Percentiles rank a stretch among this genome's conserved stretches.
These are phyloP conservation scores for Phytopythium chamaehyphon DNA, from an alignment of 352 stramenopile genomes.

Conservation along the genomic window DNA sequence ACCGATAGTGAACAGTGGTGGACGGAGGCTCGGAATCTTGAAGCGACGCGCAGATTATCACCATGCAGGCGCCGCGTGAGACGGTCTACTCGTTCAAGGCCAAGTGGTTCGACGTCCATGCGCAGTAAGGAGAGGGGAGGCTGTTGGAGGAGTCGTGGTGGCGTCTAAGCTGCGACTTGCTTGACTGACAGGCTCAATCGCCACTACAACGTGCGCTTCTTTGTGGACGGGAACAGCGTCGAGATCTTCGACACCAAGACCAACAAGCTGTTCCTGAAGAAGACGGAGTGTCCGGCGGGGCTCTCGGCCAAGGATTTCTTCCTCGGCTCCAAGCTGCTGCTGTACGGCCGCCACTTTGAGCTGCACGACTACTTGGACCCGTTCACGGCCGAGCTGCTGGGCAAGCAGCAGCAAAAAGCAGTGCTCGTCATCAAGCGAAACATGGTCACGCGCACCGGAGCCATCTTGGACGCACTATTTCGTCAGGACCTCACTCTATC, in stretches of 20 bases:
- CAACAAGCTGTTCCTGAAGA: constrained; percentile 90
- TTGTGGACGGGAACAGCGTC: constrained; percentile 67
- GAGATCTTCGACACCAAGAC: constrained; percentile 89
- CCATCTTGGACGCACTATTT: constrained; percentile 50
- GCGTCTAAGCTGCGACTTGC: not conserved
- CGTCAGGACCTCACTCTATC: constrained; percentile 68
- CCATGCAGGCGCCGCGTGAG: constrained; percentile 64
- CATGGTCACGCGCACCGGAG: constrained; percentile 47
- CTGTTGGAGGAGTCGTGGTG: constrained; percentile 2
- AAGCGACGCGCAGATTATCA: no score
- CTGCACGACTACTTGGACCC: constrained; percentile 81
- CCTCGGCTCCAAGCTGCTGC: constrained; percentile 72
- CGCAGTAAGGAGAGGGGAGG: constrained; percentile 31
- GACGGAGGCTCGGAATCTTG: no score
- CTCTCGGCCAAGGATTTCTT: constrained; percentile 78
- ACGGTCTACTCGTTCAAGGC: constrained; percentile 83
- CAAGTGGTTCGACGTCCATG: constrained; percentile 74
- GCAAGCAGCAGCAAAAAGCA: constrained; percentile 63
- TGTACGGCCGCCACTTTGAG: constrained; percentile 82
- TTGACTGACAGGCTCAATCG: constrained; percentile 64
- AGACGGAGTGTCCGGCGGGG: constrained; percentile 71
- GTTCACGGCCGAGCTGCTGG: constrained; percentile 67
- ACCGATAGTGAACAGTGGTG: no score
- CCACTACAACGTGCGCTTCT: constrained; percentile 80
- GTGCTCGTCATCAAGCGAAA: constrained; percentile 57